Evolutionary conservation across 2,329 filamentous ascomycete species (phyloP).

Genomic region (Penicillium sp.): DNA sequence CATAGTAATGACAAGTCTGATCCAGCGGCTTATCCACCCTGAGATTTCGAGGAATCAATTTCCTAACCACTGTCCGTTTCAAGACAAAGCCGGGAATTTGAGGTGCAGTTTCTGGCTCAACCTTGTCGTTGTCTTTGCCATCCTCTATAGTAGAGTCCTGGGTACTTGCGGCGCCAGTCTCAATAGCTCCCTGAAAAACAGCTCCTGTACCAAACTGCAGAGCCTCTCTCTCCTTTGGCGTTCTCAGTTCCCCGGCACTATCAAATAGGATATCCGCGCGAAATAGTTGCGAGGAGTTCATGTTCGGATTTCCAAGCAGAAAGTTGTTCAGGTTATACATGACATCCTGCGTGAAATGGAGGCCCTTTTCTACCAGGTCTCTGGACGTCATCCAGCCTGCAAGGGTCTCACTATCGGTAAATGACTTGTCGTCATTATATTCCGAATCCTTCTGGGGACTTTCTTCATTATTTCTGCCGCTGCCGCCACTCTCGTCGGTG

Average conservation of each 20-base stretch:
- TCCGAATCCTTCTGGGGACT: not conserved
- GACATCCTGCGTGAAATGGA: slow-evolving; percentile 25
- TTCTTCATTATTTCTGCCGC: not conserved
- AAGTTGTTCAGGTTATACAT: slow-evolving; percentile 50
- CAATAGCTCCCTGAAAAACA: not conserved
- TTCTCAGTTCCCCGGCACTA: slow-evolving; percentile 39
- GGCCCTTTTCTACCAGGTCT: slow-evolving; percentile 23
- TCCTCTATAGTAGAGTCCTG: not conserved
- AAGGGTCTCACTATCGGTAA: not conserved
- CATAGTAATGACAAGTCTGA: slow-evolving; percentile 77
- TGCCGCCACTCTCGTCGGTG: not conserved
- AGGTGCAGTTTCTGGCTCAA: slow-evolving; percentile 14
- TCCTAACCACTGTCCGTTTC: slow-evolving; percentile 66
- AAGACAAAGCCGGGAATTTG: slow-evolving; percentile 35
- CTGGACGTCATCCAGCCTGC: slow-evolving; percentile 32
- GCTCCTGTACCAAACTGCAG: not conserved
- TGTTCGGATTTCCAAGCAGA: slow-evolving; percentile 52
- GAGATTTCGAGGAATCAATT: slow-evolving; percentile 76
- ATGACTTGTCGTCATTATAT: not conserved
- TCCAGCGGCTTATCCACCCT: slow-evolving; percentile 69
- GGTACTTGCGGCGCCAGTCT: not conserved
- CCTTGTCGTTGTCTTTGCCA: slow-evolving; percentile 3
- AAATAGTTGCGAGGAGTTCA: slow-evolving; percentile 57
- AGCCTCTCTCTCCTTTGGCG: slow-evolving; percentile 29
- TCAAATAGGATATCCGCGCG: slow-evolving; percentile 59